Evolutionary conservation across 257 asterid genomes (phyloP).

Genomic region (Salvia hispanica): DNA sequence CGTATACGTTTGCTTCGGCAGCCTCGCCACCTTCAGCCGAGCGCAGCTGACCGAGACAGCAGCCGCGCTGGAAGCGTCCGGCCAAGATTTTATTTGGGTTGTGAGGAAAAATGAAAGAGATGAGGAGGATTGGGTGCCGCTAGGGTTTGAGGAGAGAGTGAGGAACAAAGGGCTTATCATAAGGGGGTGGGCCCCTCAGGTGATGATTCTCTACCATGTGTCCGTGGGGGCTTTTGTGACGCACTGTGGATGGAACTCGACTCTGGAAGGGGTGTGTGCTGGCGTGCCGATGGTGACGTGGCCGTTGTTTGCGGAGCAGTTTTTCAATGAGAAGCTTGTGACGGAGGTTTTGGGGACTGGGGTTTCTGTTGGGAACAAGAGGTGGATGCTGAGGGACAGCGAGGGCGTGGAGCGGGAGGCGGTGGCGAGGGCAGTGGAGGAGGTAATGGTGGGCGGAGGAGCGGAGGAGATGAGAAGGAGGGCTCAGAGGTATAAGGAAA

Average conservation of each 20-base stretch:
- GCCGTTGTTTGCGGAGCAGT: conserved; percentile 52
- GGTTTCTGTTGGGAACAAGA: conserved; percentile 38
- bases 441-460: conserved; percentile 37
- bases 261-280: conserved; percentile 37
- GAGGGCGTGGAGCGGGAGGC: conserved; percentile 42
- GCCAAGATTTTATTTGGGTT: conserved; percentile 44
- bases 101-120: conserved; percentile 22
- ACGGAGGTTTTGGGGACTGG: conserved; percentile 38
- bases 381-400: conserved; percentile 28
- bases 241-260: conserved; percentile 58
- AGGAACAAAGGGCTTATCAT: conserved; percentile 35
- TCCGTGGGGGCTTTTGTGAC: conserved; percentile 42
- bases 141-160: conserved; percentile 32
- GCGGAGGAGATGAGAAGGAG: conserved; percentile 43
- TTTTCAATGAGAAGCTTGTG: conserved; percentile 46
- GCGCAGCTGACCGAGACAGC: conserved; percentile 40
- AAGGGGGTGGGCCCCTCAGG: conserved; percentile 53
- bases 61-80: conserved; percentile 38
- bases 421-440: conserved; percentile 34
- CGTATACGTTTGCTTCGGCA: conserved; percentile 44
- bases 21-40: conserved; percentile 29
- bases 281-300: conserved; percentile 57
- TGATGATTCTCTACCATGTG: conserved; percentile 37
- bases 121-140: conserved; percentile 38
- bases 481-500: conserved; percentile 34